These are phyloP conservation scores for Carex littledalei DNA, from an alignment of 176 grass and related monocot species.

Conservation along the genomic window DNA sequence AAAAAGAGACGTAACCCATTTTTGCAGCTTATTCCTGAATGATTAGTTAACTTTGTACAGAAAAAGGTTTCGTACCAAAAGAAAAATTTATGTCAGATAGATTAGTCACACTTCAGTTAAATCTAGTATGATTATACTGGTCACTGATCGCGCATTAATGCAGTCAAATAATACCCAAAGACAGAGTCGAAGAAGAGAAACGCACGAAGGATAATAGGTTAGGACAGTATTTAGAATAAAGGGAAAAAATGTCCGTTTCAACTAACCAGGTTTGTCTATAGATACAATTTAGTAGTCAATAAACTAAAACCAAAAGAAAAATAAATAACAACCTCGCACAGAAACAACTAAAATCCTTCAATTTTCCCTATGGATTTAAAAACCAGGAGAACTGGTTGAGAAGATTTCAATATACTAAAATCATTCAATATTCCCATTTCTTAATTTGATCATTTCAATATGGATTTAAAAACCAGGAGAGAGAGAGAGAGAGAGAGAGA, in stretches of 20 bases:
- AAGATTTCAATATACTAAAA: background rate
- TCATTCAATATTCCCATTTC: background rate
- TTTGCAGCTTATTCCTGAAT: slow-evolving; percentile 88
- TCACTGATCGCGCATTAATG: background rate
- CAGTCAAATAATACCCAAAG: background rate
- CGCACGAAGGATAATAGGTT: too few relatives aligned
- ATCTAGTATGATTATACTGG: background rate
- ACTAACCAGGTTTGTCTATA: background rate
- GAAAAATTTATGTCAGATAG: background rate
- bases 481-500: background rate
- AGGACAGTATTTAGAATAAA: too few relatives aligned
- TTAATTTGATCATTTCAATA: too few relatives aligned
- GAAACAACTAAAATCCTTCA: background rate
- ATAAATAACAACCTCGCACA: background rate
- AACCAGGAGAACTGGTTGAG: background rate
- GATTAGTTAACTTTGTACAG: background rate
- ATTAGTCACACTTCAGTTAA: background rate
- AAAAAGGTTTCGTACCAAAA: background rate
- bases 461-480: background rate
- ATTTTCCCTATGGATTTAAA: background rate
- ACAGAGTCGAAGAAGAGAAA: background rate
- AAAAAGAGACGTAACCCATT: slow-evolving; percentile 61
- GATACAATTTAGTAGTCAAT: background rate
- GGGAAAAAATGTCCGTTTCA: too few relatives aligned
- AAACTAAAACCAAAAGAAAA: background rate